Evolutionary conservation across 2,329 filamentous ascomycete species (phyloP).

Genomic region (Penicillium olsonii): DNA sequence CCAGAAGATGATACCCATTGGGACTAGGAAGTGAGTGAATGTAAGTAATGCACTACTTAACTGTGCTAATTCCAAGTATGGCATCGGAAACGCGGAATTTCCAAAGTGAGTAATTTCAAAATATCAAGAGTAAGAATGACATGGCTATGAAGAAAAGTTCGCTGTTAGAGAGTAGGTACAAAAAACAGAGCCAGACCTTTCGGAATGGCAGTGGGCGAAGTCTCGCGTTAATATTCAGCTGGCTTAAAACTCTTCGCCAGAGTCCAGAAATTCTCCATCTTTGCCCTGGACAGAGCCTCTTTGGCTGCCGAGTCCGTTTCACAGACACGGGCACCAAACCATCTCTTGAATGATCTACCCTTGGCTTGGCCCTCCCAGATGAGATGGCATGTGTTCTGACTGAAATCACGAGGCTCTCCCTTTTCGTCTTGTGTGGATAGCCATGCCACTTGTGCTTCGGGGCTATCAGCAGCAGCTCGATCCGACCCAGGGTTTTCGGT

Average conservation of each 20-base stretch:
- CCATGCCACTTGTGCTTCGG: slow-evolving; percentile 68
- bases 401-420: slow-evolving; percentile 78
- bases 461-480: slow-evolving; percentile 56
- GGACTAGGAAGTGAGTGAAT: too few species aligned
- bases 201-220: background rate
- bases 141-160: slow-evolving; percentile 5
- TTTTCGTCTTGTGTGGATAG: slow-evolving; percentile 75
- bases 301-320: slow-evolving; percentile 89
- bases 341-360: slow-evolving; percentile 77
- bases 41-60: too few species aligned
- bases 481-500: slow-evolving; percentile 78
- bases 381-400: slow-evolving; percentile 76
- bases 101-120: background rate
- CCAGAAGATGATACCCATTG: too few species aligned
- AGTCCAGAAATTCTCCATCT: slow-evolving; percentile 96
- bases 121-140: slow-evolving; percentile 4
- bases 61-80: too few species aligned
- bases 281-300: slow-evolving; percentile 73
- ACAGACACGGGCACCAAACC: slow-evolving; percentile 79
- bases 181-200: background rate
- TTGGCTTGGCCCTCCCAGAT: slow-evolving; percentile 93
- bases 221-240: slow-evolving; percentile 26
- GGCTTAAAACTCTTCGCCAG: slow-evolving; percentile 69
- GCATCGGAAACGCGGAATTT: background rate
- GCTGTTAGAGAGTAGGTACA: slow-evolving; percentile 9